phyloP scores from a whole-genome alignment of 2,329 filamentous ascomycete genomes.

The Zasmidium angulare region DNA sequence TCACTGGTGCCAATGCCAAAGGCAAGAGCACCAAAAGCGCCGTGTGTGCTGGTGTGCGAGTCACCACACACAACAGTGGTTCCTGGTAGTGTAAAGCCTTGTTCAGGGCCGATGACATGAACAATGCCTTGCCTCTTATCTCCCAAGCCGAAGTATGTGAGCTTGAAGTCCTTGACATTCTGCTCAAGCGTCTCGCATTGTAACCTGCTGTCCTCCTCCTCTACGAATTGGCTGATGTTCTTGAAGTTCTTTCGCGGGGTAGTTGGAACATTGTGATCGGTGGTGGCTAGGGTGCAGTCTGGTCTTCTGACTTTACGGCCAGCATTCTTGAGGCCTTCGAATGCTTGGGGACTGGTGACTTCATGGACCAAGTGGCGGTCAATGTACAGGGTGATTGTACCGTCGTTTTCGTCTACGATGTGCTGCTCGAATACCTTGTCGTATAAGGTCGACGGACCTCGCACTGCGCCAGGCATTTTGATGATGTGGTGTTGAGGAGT shows the following conservation, averaged over 20 bases:
- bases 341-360: conserved; percentile 98
- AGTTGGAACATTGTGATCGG: conserved; percentile 96
- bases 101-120: conserved; percentile 96
- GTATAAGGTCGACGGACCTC: conserved; percentile 53
- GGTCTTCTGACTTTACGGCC: conserved; percentile 84
- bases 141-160: conserved; percentile 95
- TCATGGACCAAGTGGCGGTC: conserved; percentile 97
- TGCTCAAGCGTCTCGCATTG: conserved; percentile 96
- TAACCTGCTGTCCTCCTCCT: conserved; percentile 87
- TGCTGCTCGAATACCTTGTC: conserved; percentile 97
- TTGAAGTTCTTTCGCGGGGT: conserved; percentile 88
- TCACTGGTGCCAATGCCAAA: conserved; percentile 98
- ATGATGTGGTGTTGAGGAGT: neutral
- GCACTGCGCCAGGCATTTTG: conserved; percentile 34
- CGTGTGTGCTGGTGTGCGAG: conserved; percentile 96
- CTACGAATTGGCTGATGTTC: conserved; percentile 88
- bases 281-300: conserved; percentile 94
- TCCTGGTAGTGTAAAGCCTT: conserved; percentile 95
- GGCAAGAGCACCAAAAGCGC: conserved; percentile 89
- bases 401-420: conserved; percentile 94
- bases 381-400: conserved; percentile 90
- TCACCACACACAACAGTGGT: conserved; percentile 98
- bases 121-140: conserved; percentile 98
- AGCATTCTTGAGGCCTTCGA: conserved; percentile 90
- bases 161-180: conserved; percentile 92